These are phyloP conservation scores for Phaseolus lunatus DNA, from an alignment of 306 rosid species.

Conservation along the genomic window DNA sequence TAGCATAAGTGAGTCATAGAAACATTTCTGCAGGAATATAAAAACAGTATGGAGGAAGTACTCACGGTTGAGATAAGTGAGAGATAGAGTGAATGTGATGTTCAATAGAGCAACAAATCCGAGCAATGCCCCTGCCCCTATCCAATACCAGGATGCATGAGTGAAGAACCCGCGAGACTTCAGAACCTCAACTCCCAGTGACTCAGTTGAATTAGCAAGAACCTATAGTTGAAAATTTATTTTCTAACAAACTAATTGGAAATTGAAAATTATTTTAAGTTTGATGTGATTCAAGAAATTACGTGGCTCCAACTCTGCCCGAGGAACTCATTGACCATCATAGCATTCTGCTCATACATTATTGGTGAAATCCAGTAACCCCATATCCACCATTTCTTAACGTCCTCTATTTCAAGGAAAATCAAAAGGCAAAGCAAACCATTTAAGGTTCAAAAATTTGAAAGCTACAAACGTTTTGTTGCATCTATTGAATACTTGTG, in stretches of 20 bases:
- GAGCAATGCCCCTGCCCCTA: constrained; percentile 66
- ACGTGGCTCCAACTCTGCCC: constrained; percentile 73
- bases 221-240: constrained; percentile 46
- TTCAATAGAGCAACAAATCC: constrained; percentile 63
- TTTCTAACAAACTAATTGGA: background rate
- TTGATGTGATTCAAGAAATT: constrained; percentile 32
- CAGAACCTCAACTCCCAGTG: constrained; percentile 61
- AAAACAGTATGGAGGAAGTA: constrained; percentile 16
- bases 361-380: constrained; percentile 82
- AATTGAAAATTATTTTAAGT: background rate
- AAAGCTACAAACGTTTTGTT: background rate
- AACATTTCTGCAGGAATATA: background rate
- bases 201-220: constrained; percentile 47
- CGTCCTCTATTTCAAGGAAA: constrained; percentile 46
- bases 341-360: constrained; percentile 73
- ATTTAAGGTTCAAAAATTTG: constrained; percentile 15
- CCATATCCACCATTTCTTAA: constrained; percentile 78
- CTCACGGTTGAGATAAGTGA: constrained; percentile 64
- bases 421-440: constrained; percentile 14
- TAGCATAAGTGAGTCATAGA: background rate
- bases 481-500: constrained; percentile 19
- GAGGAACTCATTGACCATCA: constrained; percentile 72
- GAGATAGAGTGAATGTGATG: constrained; percentile 54
- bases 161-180: constrained; percentile 64
- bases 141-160: constrained; percentile 73